These are phyloP conservation scores for Penicillium sp. DNA, from an alignment of 2,329 filamentous ascomycete species.

Conservation along the genomic window DNA sequence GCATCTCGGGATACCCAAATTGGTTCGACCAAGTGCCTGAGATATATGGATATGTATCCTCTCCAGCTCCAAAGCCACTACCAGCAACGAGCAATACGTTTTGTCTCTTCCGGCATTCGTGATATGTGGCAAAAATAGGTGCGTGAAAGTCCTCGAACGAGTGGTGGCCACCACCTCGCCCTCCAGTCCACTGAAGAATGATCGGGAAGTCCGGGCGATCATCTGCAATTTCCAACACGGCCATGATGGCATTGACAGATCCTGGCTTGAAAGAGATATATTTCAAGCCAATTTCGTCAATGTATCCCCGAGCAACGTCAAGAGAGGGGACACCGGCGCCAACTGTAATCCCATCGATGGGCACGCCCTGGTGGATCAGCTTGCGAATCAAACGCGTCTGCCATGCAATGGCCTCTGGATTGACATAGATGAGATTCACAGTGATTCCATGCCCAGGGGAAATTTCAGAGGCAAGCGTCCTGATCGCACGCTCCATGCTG, in stretches of 20 bases:
- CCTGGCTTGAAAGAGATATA: too few relatives aligned
- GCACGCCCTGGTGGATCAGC: constrained; percentile 67
- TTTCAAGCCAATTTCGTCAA: too few relatives aligned
- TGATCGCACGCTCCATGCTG: too few relatives aligned
- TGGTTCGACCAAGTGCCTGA: too few relatives aligned
- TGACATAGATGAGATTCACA: constrained; percentile 89
- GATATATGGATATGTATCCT: too few relatives aligned
- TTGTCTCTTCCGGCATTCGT: too few relatives aligned
- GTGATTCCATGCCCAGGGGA: constrained; percentile 85
- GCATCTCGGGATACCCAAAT: too few relatives aligned
- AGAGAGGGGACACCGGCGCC: too few relatives aligned
- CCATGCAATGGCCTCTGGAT: constrained; percentile 86
- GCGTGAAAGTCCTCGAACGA: constrained; percentile 95
- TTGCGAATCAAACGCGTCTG: constrained; percentile 83
- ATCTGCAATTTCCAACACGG: constrained; percentile 85
- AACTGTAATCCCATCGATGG: too few relatives aligned
- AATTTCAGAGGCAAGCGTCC: constrained; percentile 47
- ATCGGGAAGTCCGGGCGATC: constrained; percentile 88
- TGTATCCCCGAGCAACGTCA: too few relatives aligned
- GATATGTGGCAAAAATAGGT: constrained; percentile 57
- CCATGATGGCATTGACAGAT: constrained; percentile 69
- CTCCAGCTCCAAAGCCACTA: too few relatives aligned
- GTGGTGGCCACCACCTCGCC: constrained; percentile 89
- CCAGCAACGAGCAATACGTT: too few relatives aligned
- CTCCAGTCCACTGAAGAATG: constrained; percentile 90